A percentile compares a stretch with the other conserved stretches of the same genome.
phyloP scores from a whole-genome alignment of 441 rosid genomes.

The Populus trichocarpa region DNA sequence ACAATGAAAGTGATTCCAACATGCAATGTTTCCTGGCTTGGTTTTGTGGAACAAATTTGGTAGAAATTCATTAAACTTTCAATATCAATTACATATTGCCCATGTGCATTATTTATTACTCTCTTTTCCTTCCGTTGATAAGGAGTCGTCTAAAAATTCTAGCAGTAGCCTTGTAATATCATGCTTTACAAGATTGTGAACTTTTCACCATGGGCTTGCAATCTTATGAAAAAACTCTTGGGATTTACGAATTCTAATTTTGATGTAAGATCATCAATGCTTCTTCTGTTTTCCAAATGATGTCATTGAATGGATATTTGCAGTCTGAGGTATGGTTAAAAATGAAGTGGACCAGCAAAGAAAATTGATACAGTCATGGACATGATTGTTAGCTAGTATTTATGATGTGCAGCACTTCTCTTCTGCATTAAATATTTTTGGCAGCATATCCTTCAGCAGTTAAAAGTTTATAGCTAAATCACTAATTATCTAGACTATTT shows the following conservation, averaged over 20 bases:
- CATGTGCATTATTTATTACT: constrained; percentile 40
- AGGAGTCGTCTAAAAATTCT: background rate
- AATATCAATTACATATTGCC: constrained; percentile 20
- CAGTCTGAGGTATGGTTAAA: background rate
- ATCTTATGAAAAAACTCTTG: background rate
- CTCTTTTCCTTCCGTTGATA: constrained; percentile 9
- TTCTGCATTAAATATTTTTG: constrained; percentile 1
- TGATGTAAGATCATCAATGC: background rate
- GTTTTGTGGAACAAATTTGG: constrained; percentile 23
- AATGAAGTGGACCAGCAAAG: background rate
- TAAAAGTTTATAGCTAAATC: background rate
- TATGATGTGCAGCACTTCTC: background rate
- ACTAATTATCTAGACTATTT: background rate
- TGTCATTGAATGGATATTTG: background rate
- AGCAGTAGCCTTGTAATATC: constrained; percentile 17
- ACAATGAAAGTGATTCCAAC: constrained; percentile 9
- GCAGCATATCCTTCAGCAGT: background rate
- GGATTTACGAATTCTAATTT: background rate
- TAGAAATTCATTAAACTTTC: constrained; percentile 23
- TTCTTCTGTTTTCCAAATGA: background rate
- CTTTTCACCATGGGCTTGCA: constrained; percentile 9
- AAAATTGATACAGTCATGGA: background rate
- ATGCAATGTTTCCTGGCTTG: constrained; percentile 8
- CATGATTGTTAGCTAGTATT: background rate
- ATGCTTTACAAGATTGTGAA: constrained; percentile 7